Base-by-base conservation (phyloP, 2,329 filamentous ascomycete species). In the Aspergillus melleus region DNA sequence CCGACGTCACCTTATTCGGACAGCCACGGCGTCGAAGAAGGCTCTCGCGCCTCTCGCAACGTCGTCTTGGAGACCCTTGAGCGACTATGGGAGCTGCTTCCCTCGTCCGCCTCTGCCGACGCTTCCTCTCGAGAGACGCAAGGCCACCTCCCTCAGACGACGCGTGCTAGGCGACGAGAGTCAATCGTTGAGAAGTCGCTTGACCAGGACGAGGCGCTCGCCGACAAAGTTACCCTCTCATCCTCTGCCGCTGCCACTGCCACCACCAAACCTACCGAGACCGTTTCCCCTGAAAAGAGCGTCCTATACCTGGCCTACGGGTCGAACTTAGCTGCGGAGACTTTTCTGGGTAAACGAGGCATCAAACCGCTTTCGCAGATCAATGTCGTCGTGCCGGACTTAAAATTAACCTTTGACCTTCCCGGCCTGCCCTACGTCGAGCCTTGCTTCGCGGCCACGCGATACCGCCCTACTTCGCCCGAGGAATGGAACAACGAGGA, bases 241-340 rank as follows among this genome's bases (percentile, higher is more conserved):
- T n/a, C 16, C 19, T 47, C n/a, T 10, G 44, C 44, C 44, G 20
- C 19, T 1, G 12, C 14, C 14, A 16, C 30, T 32, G 11, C 3
- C 19, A 14, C 19, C 44, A 22, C 44, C 39, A 42, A 24, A 47
- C 19, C 22, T 8, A 9, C 11, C 44, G 22, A 47, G 26, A 50
- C 39, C 49, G 30, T 20, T 22, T 24, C 58, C 20, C 42, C 62
- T n/a, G 62, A 71, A 39, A 63, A 79, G 44, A 90, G 89, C 1
- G 82, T 92, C 26, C 83, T 93, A 54, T 94, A 94, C 74, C 85
- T 94, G 22, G 94, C 93, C 11, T 98, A 97, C 73, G 95, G 94
- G 66, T 96, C 92, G 55, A 98, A 98, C 74, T 85, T 98, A 62
- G 87, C 84, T 61, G 86, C 88, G 14, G 80, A 91, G 73, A 96